Base-by-base conservation (phyloP, 2,329 filamentous ascomycete species). In the Pyrenophora teres region DNA sequence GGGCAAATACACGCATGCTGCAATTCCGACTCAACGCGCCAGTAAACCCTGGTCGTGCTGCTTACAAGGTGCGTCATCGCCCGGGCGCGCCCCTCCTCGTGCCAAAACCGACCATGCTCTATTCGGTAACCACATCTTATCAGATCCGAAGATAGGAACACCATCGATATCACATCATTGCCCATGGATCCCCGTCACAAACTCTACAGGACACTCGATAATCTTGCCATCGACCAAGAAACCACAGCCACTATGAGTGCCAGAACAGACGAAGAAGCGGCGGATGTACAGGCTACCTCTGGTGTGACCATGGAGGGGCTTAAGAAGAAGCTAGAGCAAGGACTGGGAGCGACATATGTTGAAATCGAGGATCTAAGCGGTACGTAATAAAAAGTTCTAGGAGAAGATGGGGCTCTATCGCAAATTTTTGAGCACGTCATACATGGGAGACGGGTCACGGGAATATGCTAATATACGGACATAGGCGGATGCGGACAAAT, bases 331-430 rank as follows among this genome's bases (percentile, higher is more conserved):
- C 81, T 97, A 62, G 82, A 80, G 32, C 79, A 87, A 63, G 85
- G 86, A 59, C 80, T 97, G 47, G 81, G 85, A 50, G 91, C 92
- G 18, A 81, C 82, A 23, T 84, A 95, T 77, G 91, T 96, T 58
- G 87, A 94, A 67, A 91, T 97, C 63, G 88, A 90, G 59, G 93
- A 97, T 77, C 86, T 96, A 80, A 96, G 92, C 59, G 93, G 92
- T 96, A 83, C 52, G 79, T 71, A 30, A 10, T 37, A n/a, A n/a
- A 8, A 15, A 43, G 32, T 18, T 39, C n/a, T 10, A 13, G 2
- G 9, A 30, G 27, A 30, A 30, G 2, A 4, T 4, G 10, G 8
- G 12, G 9, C 27, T 30, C 27, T 30, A 3, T 30, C 10, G 10
- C 4, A 8, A 9, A 12, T 3, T 30, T 30, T 30, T 13, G 9